phyloP scores from a whole-genome alignment of 495 filamentous ascomycete species.

The Penicillium atrosanguineum region DNA sequence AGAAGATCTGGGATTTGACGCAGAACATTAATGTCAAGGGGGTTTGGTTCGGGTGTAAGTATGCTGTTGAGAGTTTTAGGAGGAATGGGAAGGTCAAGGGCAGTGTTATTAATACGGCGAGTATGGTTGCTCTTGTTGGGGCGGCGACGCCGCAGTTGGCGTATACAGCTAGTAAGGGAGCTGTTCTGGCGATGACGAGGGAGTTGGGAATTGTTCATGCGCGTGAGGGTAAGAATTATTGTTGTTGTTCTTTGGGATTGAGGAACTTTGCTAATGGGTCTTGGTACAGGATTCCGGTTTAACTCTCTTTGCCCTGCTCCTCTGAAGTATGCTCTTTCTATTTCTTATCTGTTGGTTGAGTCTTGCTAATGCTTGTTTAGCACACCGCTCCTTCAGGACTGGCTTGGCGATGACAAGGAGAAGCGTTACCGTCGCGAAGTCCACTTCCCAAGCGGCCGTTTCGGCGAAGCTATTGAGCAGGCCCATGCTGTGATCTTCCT shows the following conservation, averaged over 20 bases:
- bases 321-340: constrained; percentile 58
- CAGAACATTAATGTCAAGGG: constrained; percentile 97
- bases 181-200: constrained; percentile 79
- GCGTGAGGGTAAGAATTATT: constrained; percentile 52
- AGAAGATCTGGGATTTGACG: constrained; percentile 93
- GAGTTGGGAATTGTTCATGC: constrained; percentile 83
- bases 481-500: constrained; percentile 89
- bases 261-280: not conserved
- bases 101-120: constrained; percentile 92
- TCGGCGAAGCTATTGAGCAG: constrained; percentile 93
- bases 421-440: constrained; percentile 82
- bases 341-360: not conserved
- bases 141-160: constrained; percentile 91
- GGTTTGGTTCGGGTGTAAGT: constrained; percentile 94
- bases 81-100: constrained; percentile 66
- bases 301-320: constrained; percentile 94
- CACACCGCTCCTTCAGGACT: constrained; percentile 79
- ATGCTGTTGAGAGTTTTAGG: constrained; percentile 78
- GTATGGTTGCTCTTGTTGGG: constrained; percentile 87
- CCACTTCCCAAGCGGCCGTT: constrained; percentile 85
- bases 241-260: not conserved
- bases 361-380: constrained; percentile 22
- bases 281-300: constrained; percentile 60
- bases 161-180: constrained; percentile 92
- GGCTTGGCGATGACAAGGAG: constrained; percentile 77